Evolutionary conservation across 345 rosid species (phyloP), one percentile per base, ranked within the genome.

Genomic region (Sonneratia caseolaris): DNA sequence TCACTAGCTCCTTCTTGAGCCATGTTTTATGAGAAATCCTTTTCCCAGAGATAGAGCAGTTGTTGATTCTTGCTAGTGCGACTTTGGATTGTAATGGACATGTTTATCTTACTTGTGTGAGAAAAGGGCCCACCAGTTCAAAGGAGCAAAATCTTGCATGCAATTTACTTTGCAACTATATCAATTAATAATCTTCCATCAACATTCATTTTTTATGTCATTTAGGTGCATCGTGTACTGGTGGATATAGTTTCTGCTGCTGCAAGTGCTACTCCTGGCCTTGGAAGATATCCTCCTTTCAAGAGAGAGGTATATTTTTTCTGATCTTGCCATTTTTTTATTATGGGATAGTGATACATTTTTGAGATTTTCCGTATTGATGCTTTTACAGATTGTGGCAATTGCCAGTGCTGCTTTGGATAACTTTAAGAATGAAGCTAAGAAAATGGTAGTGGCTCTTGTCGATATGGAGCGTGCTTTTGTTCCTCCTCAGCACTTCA

Each of bases 381-480:
- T 49, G 45, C 37, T 74, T 74, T 68, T n/a, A 78, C 82, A 96
- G 98, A 89, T 96, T 80, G 88, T 96, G 72, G 91, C 90, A 74
- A 85, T 92, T 75, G 99, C 98, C 71, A 91, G 83, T 81, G 81
- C 85, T 76, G 99, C 98, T 42, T 92, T 96, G 69, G 99, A 96
- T 79, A 88, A 82, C 57, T 96, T 96, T 81, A 96, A 92, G 85
- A 86, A 66, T 82, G 98, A 96, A 81, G 89, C 99, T 59, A 92
- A 82, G 78, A 92, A 89, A 77, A 92, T 96, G 99, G 99, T 96
- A 1, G 86, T 96, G 78, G 98, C 99, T 27, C 82, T 96, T 45
- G 98, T 96, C 70, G 99, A 96, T 79, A 96, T 96, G 99, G 99
- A 96, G 79, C 98, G 99, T 62, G 98, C 86, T 45, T 96, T 96